Base-by-base conservation (phyloP, 1,284 basidiomycete species). In the Pholiota adiposa region DNA sequence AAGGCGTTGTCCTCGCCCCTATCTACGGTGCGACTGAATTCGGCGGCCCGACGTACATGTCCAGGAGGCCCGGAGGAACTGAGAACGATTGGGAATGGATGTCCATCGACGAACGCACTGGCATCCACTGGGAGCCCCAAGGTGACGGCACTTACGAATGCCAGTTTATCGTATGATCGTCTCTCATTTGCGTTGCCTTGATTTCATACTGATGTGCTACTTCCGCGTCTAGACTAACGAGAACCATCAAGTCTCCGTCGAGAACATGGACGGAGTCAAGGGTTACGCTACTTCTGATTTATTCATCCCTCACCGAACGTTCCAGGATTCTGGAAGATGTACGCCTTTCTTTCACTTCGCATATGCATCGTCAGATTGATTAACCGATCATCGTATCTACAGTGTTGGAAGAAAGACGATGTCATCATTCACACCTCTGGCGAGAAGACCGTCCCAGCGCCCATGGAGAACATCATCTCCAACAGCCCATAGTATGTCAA, bases 241-340 rank as follows among this genome's bases (percentile, higher is more conserved):
- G 18, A 64, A 59, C 3, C 68, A 74, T 54, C 60, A 65, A 34
- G 38, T 70, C 3, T 61, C 71, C 2, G 62, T 71, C 19, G 66
- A 68, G 41, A 73, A 73, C 38, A 38, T 73, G 52, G 46, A 51
- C 14, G 69, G 69, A 50, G 63, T 61, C 0, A 58, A 55, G n/a
- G 73, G 72, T 8, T 75, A 72, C 60, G 70, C 67, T 2, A 75
- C 80, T 2, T 76, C 72, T 11, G 83, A 84, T 66, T 63, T 84
- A 4, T 62, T 83, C 12, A 52, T 71, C 0, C 76, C 74, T 7
- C 83, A 85, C 64, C 81, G 83, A 6, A 77, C 75, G 76, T 75
- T 21, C 67, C 72, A 8, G 75, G 74, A 1, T 70, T 72, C 18
- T 84, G 77, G 77, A 78, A 75, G 60, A 69, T 82, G 16, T 74